Conservation (phyloP, 768 basidiomycete genomes). For the Pleurotus platypus region DNA sequence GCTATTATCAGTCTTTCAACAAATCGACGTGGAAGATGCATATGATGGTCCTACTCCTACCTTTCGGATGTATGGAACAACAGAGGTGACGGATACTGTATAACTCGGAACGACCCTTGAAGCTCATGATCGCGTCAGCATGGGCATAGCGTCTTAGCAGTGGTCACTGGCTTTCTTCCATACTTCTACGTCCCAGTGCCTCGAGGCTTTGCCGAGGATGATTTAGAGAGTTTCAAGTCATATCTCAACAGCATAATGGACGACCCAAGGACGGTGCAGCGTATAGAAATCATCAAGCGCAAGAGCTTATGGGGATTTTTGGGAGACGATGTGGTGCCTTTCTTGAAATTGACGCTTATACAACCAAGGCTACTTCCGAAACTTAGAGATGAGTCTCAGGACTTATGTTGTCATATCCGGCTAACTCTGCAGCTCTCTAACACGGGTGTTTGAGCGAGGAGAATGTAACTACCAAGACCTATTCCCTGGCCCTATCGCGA, state of each 20-base stretch:
- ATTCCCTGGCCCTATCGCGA: conserved; percentile 52
- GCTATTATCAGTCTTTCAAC: conserved; percentile 77
- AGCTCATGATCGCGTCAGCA: conserved; percentile 35
- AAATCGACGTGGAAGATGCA: conserved; percentile 84
- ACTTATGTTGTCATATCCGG: not conserved
- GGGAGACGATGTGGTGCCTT: conserved; percentile 75
- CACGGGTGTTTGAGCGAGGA: conserved; percentile 70
- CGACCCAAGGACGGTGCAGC: conserved; percentile 34
- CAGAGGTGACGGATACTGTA: conserved; percentile 49
- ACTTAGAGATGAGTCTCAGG: conserved; percentile 78
- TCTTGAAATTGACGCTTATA: conserved; percentile 78
- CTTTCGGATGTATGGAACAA: conserved; percentile 86
- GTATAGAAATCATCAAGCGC: conserved; percentile 57
- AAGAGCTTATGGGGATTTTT: conserved; percentile 85
- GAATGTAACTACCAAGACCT: conserved; percentile 65
- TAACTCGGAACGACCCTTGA: not conserved
- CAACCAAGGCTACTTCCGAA: conserved; percentile 80
- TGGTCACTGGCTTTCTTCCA: conserved; percentile 79
- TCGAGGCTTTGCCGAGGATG: conserved; percentile 70
- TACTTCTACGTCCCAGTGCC: conserved; percentile 94
- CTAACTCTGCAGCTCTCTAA: conserved; percentile 5
- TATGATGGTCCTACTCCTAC: conserved; percentile 40
- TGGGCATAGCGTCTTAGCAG: conserved; percentile 86
- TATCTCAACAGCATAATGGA: conserved; percentile 67
- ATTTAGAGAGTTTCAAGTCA: conserved; percentile 59